These are phyloP conservation scores for Thecaphora thlaspeos DNA, from an alignment of 1,284 basidiomycete species.

Conservation along the genomic window DNA sequence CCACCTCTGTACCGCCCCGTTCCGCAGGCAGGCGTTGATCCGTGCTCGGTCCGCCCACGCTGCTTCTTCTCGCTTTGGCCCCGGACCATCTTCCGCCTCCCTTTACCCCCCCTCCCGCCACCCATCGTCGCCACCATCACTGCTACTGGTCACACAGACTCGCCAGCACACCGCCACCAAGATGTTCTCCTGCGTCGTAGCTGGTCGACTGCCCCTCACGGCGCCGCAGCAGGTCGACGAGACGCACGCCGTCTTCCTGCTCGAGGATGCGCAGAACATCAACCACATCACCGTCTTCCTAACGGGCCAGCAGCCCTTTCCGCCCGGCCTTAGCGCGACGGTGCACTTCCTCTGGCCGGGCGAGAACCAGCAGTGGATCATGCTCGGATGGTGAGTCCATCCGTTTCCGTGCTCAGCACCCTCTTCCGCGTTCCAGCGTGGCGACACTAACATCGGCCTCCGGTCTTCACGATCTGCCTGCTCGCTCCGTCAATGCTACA, in stretches of 20 bases:
- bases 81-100: no score
- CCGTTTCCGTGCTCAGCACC: neutral
- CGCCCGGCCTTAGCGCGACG: slow-evolving; percentile 48
- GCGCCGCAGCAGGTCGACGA: slow-evolving; percentile 50
- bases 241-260: slow-evolving; percentile 51
- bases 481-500: neutral
- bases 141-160: no score
- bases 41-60: no score
- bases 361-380: slow-evolving; percentile 33
- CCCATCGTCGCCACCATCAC: no score
- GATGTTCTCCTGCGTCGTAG: slow-evolving; percentile 56
- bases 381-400: slow-evolving; percentile 43
- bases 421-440: no score
- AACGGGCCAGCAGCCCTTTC: slow-evolving; percentile 52
- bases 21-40: no score
- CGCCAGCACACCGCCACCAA: no score
- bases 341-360: slow-evolving; percentile 52
- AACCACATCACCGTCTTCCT: slow-evolving; percentile 55
- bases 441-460: no score
- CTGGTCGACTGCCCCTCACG: slow-evolving; percentile 50
- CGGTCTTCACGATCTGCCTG: neutral
- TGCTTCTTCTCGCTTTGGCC: no score
- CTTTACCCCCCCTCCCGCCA: no score
- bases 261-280: slow-evolving; percentile 42
- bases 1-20: no score